A percentile compares a stretch with the other conserved stretches of the same genome.
Evolutionary conservation across 331 rosid genomes (phyloP).

Genomic region (Stylosanthes scabra): DNA sequence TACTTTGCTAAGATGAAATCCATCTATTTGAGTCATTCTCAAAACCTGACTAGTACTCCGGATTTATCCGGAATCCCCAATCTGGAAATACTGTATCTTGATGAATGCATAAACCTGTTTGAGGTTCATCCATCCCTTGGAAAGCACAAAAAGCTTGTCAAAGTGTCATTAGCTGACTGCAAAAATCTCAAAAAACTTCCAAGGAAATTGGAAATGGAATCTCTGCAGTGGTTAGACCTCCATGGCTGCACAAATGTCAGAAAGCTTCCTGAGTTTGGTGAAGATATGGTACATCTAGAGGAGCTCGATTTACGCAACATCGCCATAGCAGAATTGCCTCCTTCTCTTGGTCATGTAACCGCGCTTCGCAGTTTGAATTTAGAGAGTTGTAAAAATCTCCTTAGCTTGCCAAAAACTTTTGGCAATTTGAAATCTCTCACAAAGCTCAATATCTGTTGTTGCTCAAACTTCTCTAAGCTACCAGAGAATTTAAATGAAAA

Average conservation of each 20-base stretch:
- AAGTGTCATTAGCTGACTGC: constrained; percentile 24
- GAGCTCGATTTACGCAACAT: constrained; percentile 26
- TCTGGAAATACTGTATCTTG: constrained; percentile 39
- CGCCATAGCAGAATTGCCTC: constrained; percentile 29
- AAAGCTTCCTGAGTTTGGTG: constrained; percentile 40
- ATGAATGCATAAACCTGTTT: constrained; percentile 33
- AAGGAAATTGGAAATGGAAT: constrained; percentile 25
- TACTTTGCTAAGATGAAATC: constrained; percentile 22
- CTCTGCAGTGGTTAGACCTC: constrained; percentile 18
- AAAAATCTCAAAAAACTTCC: constrained; percentile 39
- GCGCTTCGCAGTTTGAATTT: constrained; percentile 30
- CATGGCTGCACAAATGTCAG: constrained; percentile 26
- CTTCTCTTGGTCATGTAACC: constrained; percentile 28
- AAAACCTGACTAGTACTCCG: constrained; percentile 23
- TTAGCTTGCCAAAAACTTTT: constrained; percentile 32
- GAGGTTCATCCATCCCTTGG: constrained; percentile 44
- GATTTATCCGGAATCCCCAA: constrained; percentile 31
- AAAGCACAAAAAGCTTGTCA: constrained; percentile 24
- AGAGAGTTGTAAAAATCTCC: constrained; percentile 18
- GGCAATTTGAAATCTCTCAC: constrained; percentile 36
- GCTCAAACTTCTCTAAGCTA: constrained; percentile 38
- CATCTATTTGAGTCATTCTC: constrained; percentile 34
- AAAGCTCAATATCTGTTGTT: constrained; percentile 31
- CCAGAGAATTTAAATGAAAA: constrained; percentile 31
- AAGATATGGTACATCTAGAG: constrained; percentile 22